phyloP scores from a whole-genome alignment of 441 rosid species.

The Geranium incanum region DNA sequence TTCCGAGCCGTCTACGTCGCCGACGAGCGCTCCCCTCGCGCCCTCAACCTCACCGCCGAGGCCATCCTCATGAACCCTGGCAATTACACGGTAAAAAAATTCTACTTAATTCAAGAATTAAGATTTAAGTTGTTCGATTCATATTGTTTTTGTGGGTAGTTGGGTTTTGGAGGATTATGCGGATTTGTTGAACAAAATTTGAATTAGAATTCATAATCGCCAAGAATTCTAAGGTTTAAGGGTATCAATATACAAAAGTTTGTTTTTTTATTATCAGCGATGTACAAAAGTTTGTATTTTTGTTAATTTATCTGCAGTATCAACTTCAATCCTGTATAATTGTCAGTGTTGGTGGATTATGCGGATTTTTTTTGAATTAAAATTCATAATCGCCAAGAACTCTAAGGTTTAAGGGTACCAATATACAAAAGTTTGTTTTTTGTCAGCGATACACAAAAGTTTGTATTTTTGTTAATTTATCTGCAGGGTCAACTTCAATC shows the following conservation, averaged over 20 bases:
- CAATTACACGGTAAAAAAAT: slow-evolving; percentile 62
- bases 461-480: too few species aligned
- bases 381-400: too few species aligned
- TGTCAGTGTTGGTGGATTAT: not conserved
- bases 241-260: not conserved
- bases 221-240: not conserved
- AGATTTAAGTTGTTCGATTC: not conserved
- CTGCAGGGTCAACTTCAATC: too few species aligned
- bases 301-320: not conserved
- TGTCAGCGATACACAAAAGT: too few species aligned
- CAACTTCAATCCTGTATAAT: not conserved
- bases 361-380: too few species aligned
- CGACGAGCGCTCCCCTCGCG: slow-evolving; percentile 74
- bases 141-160: not conserved
- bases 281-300: not conserved
- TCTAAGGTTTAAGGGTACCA: too few species aligned
- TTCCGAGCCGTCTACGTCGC: slow-evolving; percentile 71
- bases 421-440: too few species aligned
- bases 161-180: not conserved
- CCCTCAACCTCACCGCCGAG: slow-evolving; percentile 54
- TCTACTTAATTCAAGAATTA: not conserved
- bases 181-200: too few species aligned
- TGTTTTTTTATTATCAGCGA: not conserved
- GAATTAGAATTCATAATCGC: not conserved
- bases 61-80: slow-evolving; percentile 65